Evolutionary conservation across 371 early-diverging fungal species (phyloP).

Genomic region (Capniomyces stellatus): DNA sequence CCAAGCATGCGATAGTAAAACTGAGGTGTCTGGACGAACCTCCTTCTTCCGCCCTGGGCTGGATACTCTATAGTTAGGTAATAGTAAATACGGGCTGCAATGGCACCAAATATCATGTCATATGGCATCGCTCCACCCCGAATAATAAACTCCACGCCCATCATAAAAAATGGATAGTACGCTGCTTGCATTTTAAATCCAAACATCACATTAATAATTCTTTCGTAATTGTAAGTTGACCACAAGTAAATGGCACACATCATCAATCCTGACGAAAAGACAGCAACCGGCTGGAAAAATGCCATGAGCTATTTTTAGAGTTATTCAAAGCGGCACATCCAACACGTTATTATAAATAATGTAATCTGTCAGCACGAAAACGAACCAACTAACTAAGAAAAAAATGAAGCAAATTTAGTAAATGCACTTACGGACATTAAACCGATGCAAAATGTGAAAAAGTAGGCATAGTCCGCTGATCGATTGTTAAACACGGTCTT

Average conservation of each 20-base stretch:
- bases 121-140: conserved; percentile 5
- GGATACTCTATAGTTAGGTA: conserved; percentile 19
- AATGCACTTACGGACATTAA: conserved; percentile 3
- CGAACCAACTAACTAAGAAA: background rate
- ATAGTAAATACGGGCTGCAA: conserved; percentile 18
- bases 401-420: background rate
- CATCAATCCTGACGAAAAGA: conserved; percentile 33
- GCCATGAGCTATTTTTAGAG: background rate
- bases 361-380: background rate
- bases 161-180: conserved; percentile 15
- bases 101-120: conserved; percentile 15
- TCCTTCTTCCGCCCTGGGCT: conserved; percentile 15
- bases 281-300: background rate
- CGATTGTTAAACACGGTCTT: conserved; percentile 41
- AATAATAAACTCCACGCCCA: conserved; percentile 8
- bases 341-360: background rate
- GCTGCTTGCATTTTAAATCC: conserved; percentile 62
- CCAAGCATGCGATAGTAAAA: conserved; percentile 16
- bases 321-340: too few species aligned
- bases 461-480: conserved; percentile 66
- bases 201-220: conserved; percentile 57
- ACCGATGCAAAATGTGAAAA: conserved; percentile 34
- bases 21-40: conserved; percentile 21
- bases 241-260: conserved; percentile 56
- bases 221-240: conserved; percentile 44